Conservation (phyloP, 306 rosid genomes). For the Gillenia trifoliata region DNA sequence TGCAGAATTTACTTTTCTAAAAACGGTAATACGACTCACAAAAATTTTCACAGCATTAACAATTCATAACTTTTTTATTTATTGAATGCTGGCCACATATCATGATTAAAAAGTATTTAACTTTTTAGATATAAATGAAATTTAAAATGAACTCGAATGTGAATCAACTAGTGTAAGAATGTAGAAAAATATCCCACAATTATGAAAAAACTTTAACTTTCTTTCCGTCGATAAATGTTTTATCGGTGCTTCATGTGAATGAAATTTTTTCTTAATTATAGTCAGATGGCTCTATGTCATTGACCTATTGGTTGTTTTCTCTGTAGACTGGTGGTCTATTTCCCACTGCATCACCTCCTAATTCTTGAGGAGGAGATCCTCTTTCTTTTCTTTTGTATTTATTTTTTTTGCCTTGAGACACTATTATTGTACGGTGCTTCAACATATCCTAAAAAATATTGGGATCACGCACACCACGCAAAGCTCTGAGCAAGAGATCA, state of each 20-base stretch:
- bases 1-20: not conserved
- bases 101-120: not conserved
- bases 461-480: not conserved
- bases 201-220: too few species aligned
- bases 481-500: not conserved
- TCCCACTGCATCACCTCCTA: not conserved
- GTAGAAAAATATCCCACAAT: not conserved
- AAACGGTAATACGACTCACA: not conserved
- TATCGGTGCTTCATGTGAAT: not conserved
- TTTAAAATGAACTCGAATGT: not conserved
- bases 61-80: too few species aligned
- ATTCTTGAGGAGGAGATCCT: not conserved
- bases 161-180: not conserved
- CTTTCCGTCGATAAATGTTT: not conserved
- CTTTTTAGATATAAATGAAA: too few species aligned
- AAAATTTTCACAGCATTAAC: not conserved
- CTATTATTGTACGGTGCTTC: constrained; percentile 1
- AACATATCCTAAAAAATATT: not conserved
- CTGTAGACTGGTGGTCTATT: not conserved
- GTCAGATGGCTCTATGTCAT: not conserved
- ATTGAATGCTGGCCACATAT: not conserved
- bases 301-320: not conserved
- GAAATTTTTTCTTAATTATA: not conserved
- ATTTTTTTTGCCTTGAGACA: not conserved
- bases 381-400: not conserved